A percentile compares a stretch with the other conserved stretches of the same genome.
Evolutionary conservation across 768 basidiomycete species (phyloP).

Genomic region (Boletus reticulatus): DNA sequence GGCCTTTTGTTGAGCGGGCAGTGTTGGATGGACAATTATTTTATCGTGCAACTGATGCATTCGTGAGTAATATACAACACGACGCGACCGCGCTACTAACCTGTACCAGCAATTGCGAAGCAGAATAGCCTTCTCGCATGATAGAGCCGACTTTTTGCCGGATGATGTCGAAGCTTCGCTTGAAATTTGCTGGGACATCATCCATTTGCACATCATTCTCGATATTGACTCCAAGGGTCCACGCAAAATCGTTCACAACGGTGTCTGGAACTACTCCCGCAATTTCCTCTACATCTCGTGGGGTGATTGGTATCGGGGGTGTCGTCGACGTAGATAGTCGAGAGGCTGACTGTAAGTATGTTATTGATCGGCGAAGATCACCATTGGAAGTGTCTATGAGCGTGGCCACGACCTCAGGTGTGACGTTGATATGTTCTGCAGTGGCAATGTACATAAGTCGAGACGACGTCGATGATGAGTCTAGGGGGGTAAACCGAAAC

Average conservation of each 20-base stretch:
- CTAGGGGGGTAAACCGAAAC: slow-evolving; percentile 95
- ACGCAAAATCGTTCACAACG: slow-evolving; percentile 68
- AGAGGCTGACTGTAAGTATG: slow-evolving; percentile 94
- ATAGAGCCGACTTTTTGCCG: slow-evolving; percentile 70
- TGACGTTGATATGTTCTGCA: slow-evolving; percentile 64
- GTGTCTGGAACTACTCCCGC: slow-evolving; percentile 88
- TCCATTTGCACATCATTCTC: slow-evolving; percentile 54
- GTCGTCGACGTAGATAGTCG: slow-evolving; percentile 74
- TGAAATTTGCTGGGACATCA: slow-evolving; percentile 20
- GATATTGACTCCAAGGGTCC: slow-evolving; percentile 69
- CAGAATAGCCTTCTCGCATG: slow-evolving; percentile 89
- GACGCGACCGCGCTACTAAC: slow-evolving; percentile 41
- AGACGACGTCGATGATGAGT: slow-evolving; percentile 66
- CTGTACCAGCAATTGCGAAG: slow-evolving; percentile 84
- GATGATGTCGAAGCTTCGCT: slow-evolving; percentile 57
- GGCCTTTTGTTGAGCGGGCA: slow-evolving; percentile 80
- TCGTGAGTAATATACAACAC: slow-evolving; percentile 7
- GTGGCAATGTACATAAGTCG: slow-evolving; percentile 80
- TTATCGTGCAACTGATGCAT: slow-evolving; percentile 80
- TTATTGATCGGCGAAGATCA: slow-evolving; percentile 95
- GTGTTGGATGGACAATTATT: slow-evolving; percentile 75
- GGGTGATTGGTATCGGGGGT: slow-evolving; percentile 72
- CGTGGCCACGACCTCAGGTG: slow-evolving; percentile 58
- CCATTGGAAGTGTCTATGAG: slow-evolving; percentile 83
- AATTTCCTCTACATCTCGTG: slow-evolving; percentile 89